Base-by-base conservation (phyloP, 495 filamentous ascomycete species). In the Trichoderma erinaceum region DNA sequence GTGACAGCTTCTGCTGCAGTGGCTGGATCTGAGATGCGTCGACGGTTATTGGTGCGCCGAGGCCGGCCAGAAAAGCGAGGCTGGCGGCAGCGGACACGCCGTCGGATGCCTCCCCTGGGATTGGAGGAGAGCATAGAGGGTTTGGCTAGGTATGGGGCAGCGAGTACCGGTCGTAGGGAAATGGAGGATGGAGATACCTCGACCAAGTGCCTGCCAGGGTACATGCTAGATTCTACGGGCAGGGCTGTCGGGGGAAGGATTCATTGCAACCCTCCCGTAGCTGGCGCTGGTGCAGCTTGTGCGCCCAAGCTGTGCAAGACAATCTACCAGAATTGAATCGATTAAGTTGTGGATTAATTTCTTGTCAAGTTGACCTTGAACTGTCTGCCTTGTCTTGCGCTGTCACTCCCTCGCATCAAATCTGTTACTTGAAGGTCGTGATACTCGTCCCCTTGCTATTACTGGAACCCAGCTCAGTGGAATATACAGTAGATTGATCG, bases 231-330 rank as follows among this genome's bases (percentile, higher is more conserved):
- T 56, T 56, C 50, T 56, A 56, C 21, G 50, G n/a, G 50, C 56
- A 61, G 56, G 56, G 56, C 56, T 61, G 12, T 27, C 27, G 56
- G 56, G 4, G 56, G 56, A 29, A 25, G 56, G 56, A 61, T 61
- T 52, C n/a, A 61, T 2, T 61, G 56, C 56, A 61, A 61, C 56
- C 56, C 8, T 61, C 27, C 2, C 27, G 48, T 4, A 29, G 29
- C 29, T 29, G 29, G 29, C 29, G 29, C 29, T 29, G 29, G 29
- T 32, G 56, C 56, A 3, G 4, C 23, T 61, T 23, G 32, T 25
- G 48, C 18, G 7, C 25, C 21, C 3, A n/a, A n/a, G 18, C 18
- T 10, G 1, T 4, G 48, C 18, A 18, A 52, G 48, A 18, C 2
- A n/a, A 23, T 29, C 29, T 29, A 29, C 29, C 7, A 52, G 15